Base-by-base conservation (phyloP, 345 rosid genomes). In the Conringia planisiliqua region DNA sequence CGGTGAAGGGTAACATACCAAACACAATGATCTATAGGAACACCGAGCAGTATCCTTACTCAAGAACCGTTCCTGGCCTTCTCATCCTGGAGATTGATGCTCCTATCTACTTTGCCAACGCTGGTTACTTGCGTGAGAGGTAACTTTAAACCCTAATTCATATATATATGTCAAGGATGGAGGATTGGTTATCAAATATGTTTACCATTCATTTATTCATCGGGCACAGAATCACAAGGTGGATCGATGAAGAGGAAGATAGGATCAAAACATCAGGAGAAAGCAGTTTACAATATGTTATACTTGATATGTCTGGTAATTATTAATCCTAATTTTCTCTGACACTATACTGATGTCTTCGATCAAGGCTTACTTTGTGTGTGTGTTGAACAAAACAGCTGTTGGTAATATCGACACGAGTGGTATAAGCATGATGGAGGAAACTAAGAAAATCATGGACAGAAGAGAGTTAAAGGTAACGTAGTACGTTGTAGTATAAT, bases 71-170 rank as follows among this genome's bases (percentile, higher is more conserved):
- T 68, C 91, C 97, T 7, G 96, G 96, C 50, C 61, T 92, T 75
- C 90, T 95, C 43, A 84, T 95, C 52, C 87, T 95, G 56, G 89
- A 92, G 78, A 89, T 95, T n/a, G 94, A 86, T 74, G 87, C 89
- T 6, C 91, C 98, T 4, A 86, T 95, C 71, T 88, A 88, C 81
- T 95, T 95, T 78, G 84, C 97, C 38, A 95, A 92, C 81, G 80
- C 99, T 24, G 80, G 85, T 85, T 95, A 95, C 84, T 82, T 95
- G 62, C 90, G 99, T 78, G 99, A 95, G 72, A 88, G 96, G 99
- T 88, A 79, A 38, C 38, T 36, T 76, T 61, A 58, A 58, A 43
- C 46, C 36, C 20, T 16, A 27, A 13, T 22, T 30, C 29, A 40
- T 42, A 67, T 16, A 10, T 44, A 22, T 39, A 24, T 11, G 27